Percentiles rank a stretch among this genome's conserved stretches.
Conservation (phyloP, 805 yeast species). For the Huiozyma naganishii region DNA sequence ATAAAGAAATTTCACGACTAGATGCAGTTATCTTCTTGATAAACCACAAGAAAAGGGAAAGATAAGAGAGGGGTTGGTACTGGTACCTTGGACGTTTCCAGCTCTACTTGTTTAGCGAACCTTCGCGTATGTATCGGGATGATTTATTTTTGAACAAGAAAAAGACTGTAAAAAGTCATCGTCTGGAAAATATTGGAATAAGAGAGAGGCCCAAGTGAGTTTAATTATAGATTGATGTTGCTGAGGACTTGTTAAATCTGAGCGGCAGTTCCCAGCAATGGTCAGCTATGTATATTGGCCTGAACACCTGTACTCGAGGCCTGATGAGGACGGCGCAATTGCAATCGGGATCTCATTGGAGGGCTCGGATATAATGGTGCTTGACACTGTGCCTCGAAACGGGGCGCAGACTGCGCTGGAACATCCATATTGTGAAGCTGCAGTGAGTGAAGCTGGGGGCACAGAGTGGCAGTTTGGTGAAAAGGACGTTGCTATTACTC, state of each 20-base stretch:
- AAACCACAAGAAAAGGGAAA: no score
- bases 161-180: no score
- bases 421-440: slow-evolving; percentile 12
- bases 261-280: slow-evolving; percentile 7
- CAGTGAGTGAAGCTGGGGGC: not conserved
- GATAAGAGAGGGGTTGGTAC: no score
- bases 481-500: slow-evolving; percentile 28
- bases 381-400: slow-evolving; percentile 7
- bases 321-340: slow-evolving; percentile 2
- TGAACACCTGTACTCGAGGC: slow-evolving; percentile 3
- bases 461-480: slow-evolving; percentile 6
- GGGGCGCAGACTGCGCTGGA: not conserved
- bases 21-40: no score
- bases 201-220: no score
- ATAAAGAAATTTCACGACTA: no score
- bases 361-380: slow-evolving; percentile 16
- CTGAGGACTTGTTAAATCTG: not conserved
- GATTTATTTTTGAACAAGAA: no score
- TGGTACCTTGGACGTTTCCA: no score
- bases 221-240: no score
- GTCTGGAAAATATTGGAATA: no score
- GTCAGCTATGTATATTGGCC: slow-evolving; percentile 20
- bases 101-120: no score
- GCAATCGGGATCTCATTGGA: slow-evolving; percentile 11
- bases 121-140: no score